Conservation (phyloP, 768 basidiomycete species). For the Boletellus sp. region DNA sequence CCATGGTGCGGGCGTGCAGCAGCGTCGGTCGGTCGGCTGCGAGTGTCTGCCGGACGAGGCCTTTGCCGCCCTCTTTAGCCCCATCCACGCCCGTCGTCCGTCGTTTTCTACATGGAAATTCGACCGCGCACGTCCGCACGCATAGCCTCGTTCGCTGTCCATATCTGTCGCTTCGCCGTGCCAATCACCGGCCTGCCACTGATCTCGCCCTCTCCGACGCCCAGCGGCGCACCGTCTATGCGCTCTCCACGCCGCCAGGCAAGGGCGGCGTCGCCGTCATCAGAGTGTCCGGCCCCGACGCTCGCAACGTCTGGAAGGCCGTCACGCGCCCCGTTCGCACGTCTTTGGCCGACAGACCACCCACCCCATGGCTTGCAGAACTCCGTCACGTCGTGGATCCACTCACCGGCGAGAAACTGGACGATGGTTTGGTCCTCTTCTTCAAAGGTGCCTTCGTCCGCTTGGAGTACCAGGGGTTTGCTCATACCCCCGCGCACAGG, state of each 20-base stretch:
- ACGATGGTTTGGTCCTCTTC: conserved; percentile 79
- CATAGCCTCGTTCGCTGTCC: conserved; percentile 16
- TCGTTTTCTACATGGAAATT: conserved; percentile 27
- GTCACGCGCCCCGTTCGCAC: conserved; percentile 44
- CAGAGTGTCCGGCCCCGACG: conserved; percentile 77
- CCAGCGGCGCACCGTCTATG: conserved; percentile 78
- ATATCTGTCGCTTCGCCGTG: conserved; percentile 11
- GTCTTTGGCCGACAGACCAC: conserved; percentile 23
- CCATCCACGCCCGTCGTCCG: conserved; percentile 6
- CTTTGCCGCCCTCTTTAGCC: conserved; percentile 1
- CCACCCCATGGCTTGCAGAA: conserved; percentile 64
- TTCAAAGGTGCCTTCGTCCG: conserved; percentile 57
- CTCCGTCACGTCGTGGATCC: conserved; percentile 70
- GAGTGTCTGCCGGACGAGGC: conserved; percentile 1
- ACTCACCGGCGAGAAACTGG: conserved; percentile 54
- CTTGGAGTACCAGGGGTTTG: not conserved
- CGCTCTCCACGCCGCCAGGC: conserved; percentile 82
- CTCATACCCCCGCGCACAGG: conserved; percentile 37
- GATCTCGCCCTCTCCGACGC: conserved; percentile 39
- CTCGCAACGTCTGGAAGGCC: conserved; percentile 53
- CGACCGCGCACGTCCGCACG: conserved; percentile 7
- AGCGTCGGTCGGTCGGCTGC: conserved; percentile 3
- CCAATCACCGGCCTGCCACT: not conserved
- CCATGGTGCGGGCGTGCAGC: conserved; percentile 23
- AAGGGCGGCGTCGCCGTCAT: conserved; percentile 82